Evolutionary conservation across 306 rosid genomes (phyloP).

Genomic region (Mimosa bimucronata): DNA sequence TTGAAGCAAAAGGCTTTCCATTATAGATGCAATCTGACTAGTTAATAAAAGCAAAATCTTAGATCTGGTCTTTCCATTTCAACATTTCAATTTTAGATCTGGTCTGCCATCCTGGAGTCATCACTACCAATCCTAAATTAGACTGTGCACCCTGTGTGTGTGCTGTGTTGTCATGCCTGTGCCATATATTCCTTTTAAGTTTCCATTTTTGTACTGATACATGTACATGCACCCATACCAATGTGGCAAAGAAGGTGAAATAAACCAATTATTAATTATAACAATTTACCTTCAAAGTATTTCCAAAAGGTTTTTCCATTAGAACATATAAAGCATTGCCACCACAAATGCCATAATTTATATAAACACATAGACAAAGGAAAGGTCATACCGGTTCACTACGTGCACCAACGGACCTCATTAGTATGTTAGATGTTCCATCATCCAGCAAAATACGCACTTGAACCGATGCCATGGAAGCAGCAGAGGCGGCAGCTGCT

Average conservation of each 20-base stretch:
- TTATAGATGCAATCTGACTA: too few relatives aligned
- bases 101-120: background rate
- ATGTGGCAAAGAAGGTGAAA: background rate
- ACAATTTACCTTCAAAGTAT: background rate
- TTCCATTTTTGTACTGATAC: background rate
- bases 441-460: constrained; percentile 97
- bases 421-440: constrained; percentile 95
- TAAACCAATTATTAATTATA: background rate
- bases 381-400: constrained; percentile 77
- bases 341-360: constrained; percentile 9
- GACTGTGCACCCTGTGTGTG: background rate
- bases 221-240: background rate
- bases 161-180: background rate
- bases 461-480: constrained; percentile 66
- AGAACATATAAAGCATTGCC: background rate
- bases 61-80: constrained; percentile 26
- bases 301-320: background rate
- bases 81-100: constrained; percentile 7
- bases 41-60: constrained; percentile 7
- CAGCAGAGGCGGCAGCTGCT: constrained; percentile 94
- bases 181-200: background rate
- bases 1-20: too few relatives aligned
- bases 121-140: background rate
- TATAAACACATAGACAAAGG: constrained; percentile 19
- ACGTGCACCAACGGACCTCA: constrained; percentile 92